Base-by-base conservation (phyloP, 768 basidiomycete species). In the Collybia sordida region DNA sequence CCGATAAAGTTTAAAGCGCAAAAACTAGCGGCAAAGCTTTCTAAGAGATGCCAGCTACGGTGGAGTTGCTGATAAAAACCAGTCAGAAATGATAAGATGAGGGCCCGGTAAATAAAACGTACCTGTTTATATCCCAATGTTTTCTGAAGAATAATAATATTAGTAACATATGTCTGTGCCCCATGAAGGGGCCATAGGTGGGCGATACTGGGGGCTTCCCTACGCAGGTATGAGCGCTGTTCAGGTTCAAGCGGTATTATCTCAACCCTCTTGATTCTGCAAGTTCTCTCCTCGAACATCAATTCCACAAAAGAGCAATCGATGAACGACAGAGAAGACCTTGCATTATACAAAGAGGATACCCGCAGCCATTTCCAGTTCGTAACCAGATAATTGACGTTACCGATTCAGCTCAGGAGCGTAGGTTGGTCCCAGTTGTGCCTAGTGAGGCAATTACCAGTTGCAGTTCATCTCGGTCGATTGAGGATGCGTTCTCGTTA, bases 201-300 rank as follows among this genome's bases (percentile, higher is more conserved):
- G 70, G 68, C 69, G 70, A 78, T 71, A 82, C 87, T 87, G 81
- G 77, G 75, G 88, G 87, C 87, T 90, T 94, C 90, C 90, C 91
- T 93, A 90, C 92, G 93, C 92, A 92, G 90, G 89, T 91, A 79
- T 93, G 80, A 91, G 83, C 88, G 79, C 90, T 92, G 87, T 80
- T 90, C 93, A 94, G 90, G 92, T 93, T 93, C 89, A 70, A 82
- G 85, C 93, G 91, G 92, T 94, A 82, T 94, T 52, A 89, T 94
- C 93, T 95, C 92, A 94, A 92, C 71, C 90, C 82, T 72, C 68
- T 71, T 69, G 68, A 69, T 64, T 47, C 65, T 67, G 51, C 56
- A 49, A 59, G 59, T 53, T 55, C 59, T 61, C 57, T 59, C 41
- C 59, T 58, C 54, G 52, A 55, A 11, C 55, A 59, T 60, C 42